Percentiles rank a stretch among this genome's conserved stretches.
Conservation (phyloP, 2,329 filamentous ascomycete genomes). For the Verticillium nonalfalfae region DNA sequence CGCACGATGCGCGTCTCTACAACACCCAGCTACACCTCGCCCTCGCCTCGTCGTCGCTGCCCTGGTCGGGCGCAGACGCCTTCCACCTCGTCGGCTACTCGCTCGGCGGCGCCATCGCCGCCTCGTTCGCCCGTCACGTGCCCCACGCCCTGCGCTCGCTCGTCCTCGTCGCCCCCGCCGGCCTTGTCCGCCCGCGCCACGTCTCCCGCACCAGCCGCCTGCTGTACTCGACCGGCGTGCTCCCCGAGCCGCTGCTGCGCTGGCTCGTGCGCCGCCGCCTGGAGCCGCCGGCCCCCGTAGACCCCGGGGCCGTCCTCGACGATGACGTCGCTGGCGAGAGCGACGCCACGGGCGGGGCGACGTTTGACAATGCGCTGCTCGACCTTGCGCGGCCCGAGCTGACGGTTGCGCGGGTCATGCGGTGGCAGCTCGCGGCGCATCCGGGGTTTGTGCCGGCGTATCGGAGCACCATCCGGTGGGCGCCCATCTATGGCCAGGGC, state of each 20-base stretch:
- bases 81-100: constrained; percentile 77
- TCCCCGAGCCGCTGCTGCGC: constrained; percentile 54
- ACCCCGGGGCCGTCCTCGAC: constrained; percentile 29
- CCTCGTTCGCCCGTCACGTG: constrained; percentile 64
- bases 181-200: constrained; percentile 57
- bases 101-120: constrained; percentile 68
- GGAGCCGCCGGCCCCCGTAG: constrained; percentile 21
- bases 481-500: constrained; percentile 61
- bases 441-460: constrained; percentile 64
- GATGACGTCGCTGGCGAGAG: constrained; percentile 26
- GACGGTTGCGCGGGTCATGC: constrained; percentile 56
- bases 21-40: constrained; percentile 58
- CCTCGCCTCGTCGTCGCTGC: constrained; percentile 54
- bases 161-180: constrained; percentile 61
- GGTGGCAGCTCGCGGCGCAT: constrained; percentile 64
- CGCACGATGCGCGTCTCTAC: constrained; percentile 60
- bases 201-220: constrained; percentile 55
- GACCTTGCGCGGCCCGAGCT: constrained; percentile 43
- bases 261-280: constrained; percentile 45
- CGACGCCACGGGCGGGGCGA: constrained; percentile 26
- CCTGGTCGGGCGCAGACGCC: constrained; percentile 45
- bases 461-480: constrained; percentile 62
- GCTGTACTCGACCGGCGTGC: constrained; percentile 52
- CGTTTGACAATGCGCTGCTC: constrained; percentile 42
- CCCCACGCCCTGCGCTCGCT: constrained; percentile 57